Evolutionary conservation across 345 rosid genomes (phyloP).

Genomic region (Dimocarpus longan): DNA sequence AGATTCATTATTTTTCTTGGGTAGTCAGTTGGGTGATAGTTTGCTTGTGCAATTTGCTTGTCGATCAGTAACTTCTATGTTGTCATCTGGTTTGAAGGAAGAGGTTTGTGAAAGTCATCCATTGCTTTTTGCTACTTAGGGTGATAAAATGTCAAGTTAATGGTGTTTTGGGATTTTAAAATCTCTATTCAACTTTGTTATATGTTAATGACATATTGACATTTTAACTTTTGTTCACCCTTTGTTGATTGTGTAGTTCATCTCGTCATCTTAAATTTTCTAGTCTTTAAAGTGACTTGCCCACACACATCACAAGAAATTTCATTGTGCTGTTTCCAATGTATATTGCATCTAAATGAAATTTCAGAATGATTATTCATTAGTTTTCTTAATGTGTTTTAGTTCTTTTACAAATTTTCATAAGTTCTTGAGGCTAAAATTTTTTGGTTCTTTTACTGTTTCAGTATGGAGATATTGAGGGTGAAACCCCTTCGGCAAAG

Average conservation of each 20-base stretch:
- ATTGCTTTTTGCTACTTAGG: conserved; percentile 9
- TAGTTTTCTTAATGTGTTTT: conserved; percentile 5
- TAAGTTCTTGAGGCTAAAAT: background rate
- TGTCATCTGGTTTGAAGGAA: conserved; percentile 70
- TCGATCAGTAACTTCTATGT: conserved; percentile 63
- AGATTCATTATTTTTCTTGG: conserved; percentile 79
- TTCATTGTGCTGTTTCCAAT: background rate
- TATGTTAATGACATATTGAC: background rate
- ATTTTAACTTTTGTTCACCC: conserved; percentile 6
- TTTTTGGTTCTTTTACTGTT: conserved; percentile 15
- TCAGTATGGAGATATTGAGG: conserved; percentile 95
- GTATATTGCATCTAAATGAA: conserved; percentile 6
- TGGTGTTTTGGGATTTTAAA: conserved; percentile 1
- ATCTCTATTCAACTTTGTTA: background rate
- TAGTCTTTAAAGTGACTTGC: background rate
- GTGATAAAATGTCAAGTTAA: conserved; percentile 1
- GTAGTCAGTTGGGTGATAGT: conserved; percentile 97
- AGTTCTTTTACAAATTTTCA: background rate
- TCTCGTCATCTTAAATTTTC: background rate
- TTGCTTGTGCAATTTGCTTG: conserved; percentile 83
- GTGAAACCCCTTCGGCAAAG: conserved; percentile 71
- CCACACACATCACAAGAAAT: background rate
- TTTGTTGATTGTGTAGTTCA: conserved; percentile 9
- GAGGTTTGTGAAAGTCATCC: conserved; percentile 55
- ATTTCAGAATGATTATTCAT: background rate